Evolutionary conservation across 2,329 filamentous ascomycete species (phyloP), one percentile per base, ranked within the genome.

Genomic region (Madurella mycetomatis): DNA sequence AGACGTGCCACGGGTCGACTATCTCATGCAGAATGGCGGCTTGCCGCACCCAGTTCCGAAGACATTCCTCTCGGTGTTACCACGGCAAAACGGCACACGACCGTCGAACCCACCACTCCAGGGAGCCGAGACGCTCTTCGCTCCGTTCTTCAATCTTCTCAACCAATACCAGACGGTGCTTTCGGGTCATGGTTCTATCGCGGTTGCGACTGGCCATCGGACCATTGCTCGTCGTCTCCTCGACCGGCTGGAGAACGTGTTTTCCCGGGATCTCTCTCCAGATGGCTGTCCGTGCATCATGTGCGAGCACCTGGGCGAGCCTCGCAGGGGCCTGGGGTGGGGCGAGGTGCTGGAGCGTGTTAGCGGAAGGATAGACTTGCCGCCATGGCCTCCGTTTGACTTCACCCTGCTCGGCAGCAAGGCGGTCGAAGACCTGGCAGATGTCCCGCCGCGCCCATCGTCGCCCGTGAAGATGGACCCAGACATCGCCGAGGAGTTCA

Each of bases 341-440:
- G 92, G 94, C 9, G 92, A 97, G 67, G 91, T 97, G 12, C 73
- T 99, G 19, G 94, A 99, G 70, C 85, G 92, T 67, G 91, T 96
- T 12, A 94, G 90, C 60, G 92, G 92, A 16, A 84, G 92, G 51
- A 83, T 90, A 55, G 90, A 95, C 62, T 78, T 96, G 49, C 92
- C 92, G 0, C 73, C 79, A 15, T 96, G 92, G 92, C 92, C 92
- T 18, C 90, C 92, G 0, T 94, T 96, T 65, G 84, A 88, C 61
- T 80, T 92, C 62, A 81, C 81, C 2, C 76, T 81, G 47, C 75
- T 88, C 41, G 77, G 82, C 43, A 73, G 73, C 48, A 85, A 83
- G 62, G 82, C 85, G 4, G 78, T 80, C 41, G 77, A 82, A 39
- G 83, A 83, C 34, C 56, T 88, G 72, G 83, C 86, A 74, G 76